Evolutionary conservation across 2,329 filamentous ascomycete species (phyloP).

Genomic region (Mollisiaceae sp.): DNA sequence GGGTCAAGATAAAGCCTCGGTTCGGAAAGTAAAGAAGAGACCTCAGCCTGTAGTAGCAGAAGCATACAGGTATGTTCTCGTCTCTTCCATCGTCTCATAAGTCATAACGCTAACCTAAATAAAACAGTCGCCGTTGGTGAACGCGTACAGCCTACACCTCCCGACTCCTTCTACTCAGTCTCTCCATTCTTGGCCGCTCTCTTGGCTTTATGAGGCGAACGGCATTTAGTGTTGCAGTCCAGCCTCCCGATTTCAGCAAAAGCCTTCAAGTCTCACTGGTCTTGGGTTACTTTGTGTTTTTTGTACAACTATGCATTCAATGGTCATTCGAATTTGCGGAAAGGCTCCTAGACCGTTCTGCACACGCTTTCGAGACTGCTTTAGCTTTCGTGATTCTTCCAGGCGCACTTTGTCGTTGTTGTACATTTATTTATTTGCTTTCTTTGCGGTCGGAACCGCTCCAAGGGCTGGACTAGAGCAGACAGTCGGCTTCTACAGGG

Average conservation of each 20-base stretch:
- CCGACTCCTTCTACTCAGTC: background rate
- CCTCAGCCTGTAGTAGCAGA: conserved; percentile 47
- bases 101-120: conserved; percentile 30
- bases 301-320: conserved; percentile 23
- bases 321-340: conserved; percentile 12
- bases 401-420: conserved; percentile 13
- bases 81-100: background rate
- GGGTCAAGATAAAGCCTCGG: conserved; percentile 43
- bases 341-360: conserved; percentile 23
- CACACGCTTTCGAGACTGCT: background rate
- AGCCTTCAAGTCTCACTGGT: conserved; percentile 38
- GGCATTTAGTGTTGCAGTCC: conserved; percentile 36
- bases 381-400: conserved; percentile 1
- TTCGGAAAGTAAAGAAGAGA: conserved; percentile 45
- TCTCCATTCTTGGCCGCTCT: background rate
- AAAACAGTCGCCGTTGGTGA: conserved; percentile 48
- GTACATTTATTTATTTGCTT: conserved; percentile 21
- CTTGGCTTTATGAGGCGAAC: conserved; percentile 17
- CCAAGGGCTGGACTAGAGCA: background rate
- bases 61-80: conserved; percentile 44
- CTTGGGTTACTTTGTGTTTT: conserved; percentile 22
- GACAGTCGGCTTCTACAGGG: background rate
- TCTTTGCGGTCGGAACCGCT: conserved; percentile 15
- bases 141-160: background rate
- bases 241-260: conserved; percentile 27